A percentile compares a stretch with the other conserved stretches of the same genome.
Evolutionary conservation across 2,329 filamentous ascomycete species (phyloP).

Genomic region (Arthrobotrys sphaeroides): DNA sequence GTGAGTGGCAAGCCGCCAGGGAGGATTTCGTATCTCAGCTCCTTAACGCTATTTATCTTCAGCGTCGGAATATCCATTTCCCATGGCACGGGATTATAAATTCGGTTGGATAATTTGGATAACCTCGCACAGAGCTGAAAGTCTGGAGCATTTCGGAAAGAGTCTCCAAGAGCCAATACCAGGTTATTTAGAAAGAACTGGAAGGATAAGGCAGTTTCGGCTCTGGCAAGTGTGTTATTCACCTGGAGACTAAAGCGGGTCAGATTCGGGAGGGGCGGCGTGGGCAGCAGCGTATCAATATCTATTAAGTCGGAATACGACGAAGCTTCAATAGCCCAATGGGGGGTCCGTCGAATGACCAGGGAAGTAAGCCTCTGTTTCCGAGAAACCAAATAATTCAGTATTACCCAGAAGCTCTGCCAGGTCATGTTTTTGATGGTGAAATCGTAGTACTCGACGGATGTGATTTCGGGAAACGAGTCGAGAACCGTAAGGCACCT

Average conservation of each 20-base stretch:
- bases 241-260: conserved; percentile 11
- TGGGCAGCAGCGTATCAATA: not conserved
- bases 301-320: not conserved
- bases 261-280: conserved; percentile 1
- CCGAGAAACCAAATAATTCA: conserved; percentile 13
- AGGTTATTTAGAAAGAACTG: not conserved
- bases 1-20: not conserved
- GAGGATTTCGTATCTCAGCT: not conserved
- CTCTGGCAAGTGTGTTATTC: not conserved
- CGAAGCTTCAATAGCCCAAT: not conserved
- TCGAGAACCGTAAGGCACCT: not conserved
- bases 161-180: not conserved
- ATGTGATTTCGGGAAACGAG: conserved; percentile 8
- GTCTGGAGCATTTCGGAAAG: conserved; percentile 19
- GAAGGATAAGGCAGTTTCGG: not conserved
- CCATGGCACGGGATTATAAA: not conserved
- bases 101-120: not conserved
- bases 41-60: conserved; percentile 1
- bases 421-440: not conserved
- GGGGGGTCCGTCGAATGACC: not conserved
- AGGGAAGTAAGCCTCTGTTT: conserved; percentile 16
- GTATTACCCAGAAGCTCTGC: conserved; percentile 27
- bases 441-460: conserved; percentile 32
- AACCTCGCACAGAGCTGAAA: not conserved
- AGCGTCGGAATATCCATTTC: not conserved